phyloP scores from a whole-genome alignment of 495 filamentous ascomycete genomes.

The Lindgomyces ingoldianus region DNA sequence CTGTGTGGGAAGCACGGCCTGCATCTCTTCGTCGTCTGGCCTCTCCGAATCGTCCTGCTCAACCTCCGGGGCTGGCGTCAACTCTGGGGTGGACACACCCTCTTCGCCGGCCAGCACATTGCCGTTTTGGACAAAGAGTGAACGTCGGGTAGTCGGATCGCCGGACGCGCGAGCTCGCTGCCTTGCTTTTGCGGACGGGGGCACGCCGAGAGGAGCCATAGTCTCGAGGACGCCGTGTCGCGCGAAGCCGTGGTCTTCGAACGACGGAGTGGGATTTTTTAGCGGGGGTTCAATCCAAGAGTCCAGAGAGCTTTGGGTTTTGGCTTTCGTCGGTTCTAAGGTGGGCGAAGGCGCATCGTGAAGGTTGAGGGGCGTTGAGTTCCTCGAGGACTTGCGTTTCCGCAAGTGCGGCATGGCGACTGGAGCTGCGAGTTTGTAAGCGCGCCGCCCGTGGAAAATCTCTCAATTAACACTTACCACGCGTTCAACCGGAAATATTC shows the following conservation, averaged over 20 bases:
- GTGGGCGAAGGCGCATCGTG: constrained; percentile 43
- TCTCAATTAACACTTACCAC: constrained; percentile 29
- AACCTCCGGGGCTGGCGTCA: constrained; percentile 36
- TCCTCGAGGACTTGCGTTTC: constrained; percentile 47
- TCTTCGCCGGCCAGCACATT: constrained; percentile 24
- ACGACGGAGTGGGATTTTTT: constrained; percentile 65
- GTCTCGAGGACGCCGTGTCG: constrained; percentile 65
- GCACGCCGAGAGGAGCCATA: constrained; percentile 68
- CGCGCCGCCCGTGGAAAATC: background rate
- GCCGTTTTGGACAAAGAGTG: constrained; percentile 11
- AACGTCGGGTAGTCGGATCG: constrained; percentile 7
- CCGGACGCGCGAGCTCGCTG: constrained; percentile 45
- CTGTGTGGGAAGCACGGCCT: constrained; percentile 1
- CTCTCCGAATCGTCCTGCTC: constrained; percentile 27
- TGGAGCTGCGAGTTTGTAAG: constrained; percentile 23
- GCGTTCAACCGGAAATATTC: constrained; percentile 15
- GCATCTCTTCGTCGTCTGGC: constrained; percentile 30
- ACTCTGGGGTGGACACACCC: constrained; percentile 36
- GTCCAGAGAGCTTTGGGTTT: constrained; percentile 50
- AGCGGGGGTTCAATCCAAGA: constrained; percentile 73
- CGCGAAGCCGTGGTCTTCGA: constrained; percentile 64
- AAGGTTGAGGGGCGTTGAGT: constrained; percentile 54
- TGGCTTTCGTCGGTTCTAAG: constrained; percentile 35
- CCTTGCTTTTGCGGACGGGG: constrained; percentile 57
- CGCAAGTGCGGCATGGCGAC: constrained; percentile 34